Conservation (phyloP, 768 basidiomycete genomes). For the Suillus subalutaceus region DNA sequence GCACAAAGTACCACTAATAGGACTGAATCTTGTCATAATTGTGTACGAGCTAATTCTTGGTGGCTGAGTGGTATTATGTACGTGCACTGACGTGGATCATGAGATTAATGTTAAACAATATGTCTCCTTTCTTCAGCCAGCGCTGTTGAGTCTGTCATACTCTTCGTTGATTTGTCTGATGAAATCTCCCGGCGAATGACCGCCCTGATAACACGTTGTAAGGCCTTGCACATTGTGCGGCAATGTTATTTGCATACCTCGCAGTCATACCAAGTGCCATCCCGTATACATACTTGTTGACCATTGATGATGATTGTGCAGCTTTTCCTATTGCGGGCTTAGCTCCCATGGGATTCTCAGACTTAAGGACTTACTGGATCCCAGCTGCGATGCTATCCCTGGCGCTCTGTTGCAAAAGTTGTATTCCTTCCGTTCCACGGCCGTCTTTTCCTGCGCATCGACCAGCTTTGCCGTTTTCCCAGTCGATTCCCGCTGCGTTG, state of each 20-base stretch:
- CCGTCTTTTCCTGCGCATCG: conserved; percentile 65
- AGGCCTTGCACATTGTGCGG: conserved; percentile 4
- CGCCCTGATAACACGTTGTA: conserved; percentile 49
- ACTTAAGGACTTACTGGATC: conserved; percentile 52
- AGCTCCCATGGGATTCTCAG: conserved; percentile 13
- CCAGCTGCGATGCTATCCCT: conserved; percentile 43
- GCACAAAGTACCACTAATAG: conserved; percentile 85
- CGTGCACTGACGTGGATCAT: conserved; percentile 17
- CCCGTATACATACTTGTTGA: conserved; percentile 70
- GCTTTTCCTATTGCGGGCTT: conserved; percentile 59
- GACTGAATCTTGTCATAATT: conserved; percentile 84
- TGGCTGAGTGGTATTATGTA: conserved; percentile 33
- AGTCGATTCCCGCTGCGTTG: conserved; percentile 62
- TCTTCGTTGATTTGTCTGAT: conserved; percentile 75
- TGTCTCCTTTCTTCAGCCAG: conserved; percentile 22
- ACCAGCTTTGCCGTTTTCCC: conserved; percentile 60
- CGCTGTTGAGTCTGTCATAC: conserved; percentile 63
- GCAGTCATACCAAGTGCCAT: conserved; percentile 78
- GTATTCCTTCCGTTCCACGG: conserved; percentile 61
- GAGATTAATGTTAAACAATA: conserved; percentile 11
- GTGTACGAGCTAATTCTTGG: conserved; percentile 81
- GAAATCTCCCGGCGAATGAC: conserved; percentile 76
- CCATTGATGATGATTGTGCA: conserved; percentile 84
- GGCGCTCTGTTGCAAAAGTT: conserved; percentile 66
- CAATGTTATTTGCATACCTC: conserved; percentile 49